Conservation (phyloP, 306 rosid species). For the Elaeagnus macrophylla region DNA sequence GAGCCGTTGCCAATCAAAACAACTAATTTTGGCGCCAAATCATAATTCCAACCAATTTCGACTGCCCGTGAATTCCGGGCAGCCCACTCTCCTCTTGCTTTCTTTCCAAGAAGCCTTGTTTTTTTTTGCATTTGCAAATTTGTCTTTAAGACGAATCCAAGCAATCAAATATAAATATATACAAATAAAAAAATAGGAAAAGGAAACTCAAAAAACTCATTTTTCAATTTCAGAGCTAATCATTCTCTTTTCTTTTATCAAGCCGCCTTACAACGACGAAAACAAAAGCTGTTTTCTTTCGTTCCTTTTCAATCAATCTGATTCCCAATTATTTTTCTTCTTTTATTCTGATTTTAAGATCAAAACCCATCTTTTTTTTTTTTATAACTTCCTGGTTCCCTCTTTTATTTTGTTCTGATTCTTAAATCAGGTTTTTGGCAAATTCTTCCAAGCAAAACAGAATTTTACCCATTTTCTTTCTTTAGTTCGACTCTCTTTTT, state of each 20-base stretch:
- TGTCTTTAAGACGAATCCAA: conserved; percentile 9
- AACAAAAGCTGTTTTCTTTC: conserved; percentile 63
- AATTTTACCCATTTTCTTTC: too few relatives aligned
- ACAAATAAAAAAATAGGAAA: neutral
- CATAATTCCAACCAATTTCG: conserved; percentile 25
- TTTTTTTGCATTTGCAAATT: conserved; percentile 27
- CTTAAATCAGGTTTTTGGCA: too few relatives aligned
- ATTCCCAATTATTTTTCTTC: conserved; percentile 11
- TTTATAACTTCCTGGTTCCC: neutral
- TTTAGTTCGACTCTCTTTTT: too few relatives aligned
- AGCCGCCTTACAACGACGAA: conserved; percentile 11
- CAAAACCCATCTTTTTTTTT: conserved; percentile 20
- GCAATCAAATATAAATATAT: conserved; percentile 8
- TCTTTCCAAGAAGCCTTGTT: conserved; percentile 3
- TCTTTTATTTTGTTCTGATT: conserved; percentile 9
- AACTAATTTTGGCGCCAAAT: conserved; percentile 38
- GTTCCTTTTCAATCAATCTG: conserved; percentile 37
- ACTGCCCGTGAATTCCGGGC: conserved; percentile 88
- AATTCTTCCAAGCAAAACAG: too few relatives aligned
- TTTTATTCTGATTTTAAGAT: conserved; percentile 19
- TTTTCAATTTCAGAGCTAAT: conserved; percentile 4
- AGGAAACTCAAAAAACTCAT: conserved; percentile 12
- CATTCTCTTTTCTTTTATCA: conserved; percentile 15
- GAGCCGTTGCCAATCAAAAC: conserved; percentile 76
- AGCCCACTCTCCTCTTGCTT: conserved; percentile 16